phyloP scores from a whole-genome alignment of 2,329 filamentous ascomycete genomes.

The Penicillium psychrosexuale region DNA sequence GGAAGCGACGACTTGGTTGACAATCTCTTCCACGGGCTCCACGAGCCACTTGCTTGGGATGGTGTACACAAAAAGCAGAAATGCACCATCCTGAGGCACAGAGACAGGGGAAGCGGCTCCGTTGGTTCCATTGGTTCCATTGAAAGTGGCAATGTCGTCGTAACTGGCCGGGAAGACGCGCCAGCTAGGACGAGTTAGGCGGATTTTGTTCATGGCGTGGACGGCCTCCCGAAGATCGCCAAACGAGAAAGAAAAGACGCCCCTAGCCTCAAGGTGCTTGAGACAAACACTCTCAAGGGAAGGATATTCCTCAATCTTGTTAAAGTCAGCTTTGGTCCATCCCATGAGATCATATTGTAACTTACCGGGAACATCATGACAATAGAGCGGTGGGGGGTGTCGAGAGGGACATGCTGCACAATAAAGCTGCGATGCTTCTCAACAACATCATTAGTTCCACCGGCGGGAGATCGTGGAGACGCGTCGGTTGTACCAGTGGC shows the following conservation, averaged over 20 bases:
- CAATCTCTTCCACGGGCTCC: not conserved
- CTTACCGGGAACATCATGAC: not conserved
- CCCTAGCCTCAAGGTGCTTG: not conserved
- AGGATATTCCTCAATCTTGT: not conserved
- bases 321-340: not conserved
- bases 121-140: not conserved
- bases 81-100: not conserved
- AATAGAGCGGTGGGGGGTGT: not conserved
- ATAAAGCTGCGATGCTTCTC: not conserved
- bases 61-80: not conserved
- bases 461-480: not conserved
- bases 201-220: not conserved
- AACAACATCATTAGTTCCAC: not conserved
- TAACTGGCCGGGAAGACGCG: not conserved
- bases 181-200: not conserved
- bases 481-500: not conserved
- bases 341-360: not conserved
- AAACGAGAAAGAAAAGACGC: not conserved
- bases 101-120: not conserved
- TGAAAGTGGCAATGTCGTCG: not conserved
- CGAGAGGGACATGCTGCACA: not conserved
- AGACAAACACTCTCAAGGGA: not conserved
- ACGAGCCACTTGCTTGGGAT: not conserved
- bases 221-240: conserved; percentile 1
- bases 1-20: not conserved